These are phyloP conservation scores for Lachnellula willkommii DNA, from an alignment of 2,329 filamentous ascomycete genomes.

Conservation along the genomic window DNA sequence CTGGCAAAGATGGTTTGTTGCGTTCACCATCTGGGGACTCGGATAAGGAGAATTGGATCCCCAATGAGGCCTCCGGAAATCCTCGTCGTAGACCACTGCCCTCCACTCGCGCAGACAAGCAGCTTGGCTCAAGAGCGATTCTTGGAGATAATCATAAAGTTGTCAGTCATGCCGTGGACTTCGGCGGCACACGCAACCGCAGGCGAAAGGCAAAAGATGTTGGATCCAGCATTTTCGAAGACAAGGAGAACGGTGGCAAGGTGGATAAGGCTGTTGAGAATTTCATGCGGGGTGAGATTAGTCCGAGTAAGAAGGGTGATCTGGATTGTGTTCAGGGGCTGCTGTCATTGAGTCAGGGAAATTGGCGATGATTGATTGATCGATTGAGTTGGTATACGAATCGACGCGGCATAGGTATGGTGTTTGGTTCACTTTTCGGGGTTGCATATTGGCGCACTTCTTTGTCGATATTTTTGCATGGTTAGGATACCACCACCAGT, in stretches of 20 bases:
- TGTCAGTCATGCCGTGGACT: slow-evolving; percentile 21
- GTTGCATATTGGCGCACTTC: slow-evolving; percentile 9
- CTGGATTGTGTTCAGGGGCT: slow-evolving; percentile 87
- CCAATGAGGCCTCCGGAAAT: slow-evolving; percentile 44
- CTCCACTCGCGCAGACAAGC: slow-evolving; percentile 24
- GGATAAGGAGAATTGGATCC: slow-evolving; percentile 91
- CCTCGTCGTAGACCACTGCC: slow-evolving; percentile 30
- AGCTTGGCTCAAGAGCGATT: slow-evolving; percentile 16
- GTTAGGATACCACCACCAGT: slow-evolving; percentile 18
- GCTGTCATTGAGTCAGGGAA: slow-evolving; percentile 83
- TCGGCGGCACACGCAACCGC: slow-evolving; percentile 18
- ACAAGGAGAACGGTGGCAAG: slow-evolving; percentile 32
- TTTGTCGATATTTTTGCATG: slow-evolving; percentile 11
- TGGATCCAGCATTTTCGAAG: slow-evolving; percentile 49
- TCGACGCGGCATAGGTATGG: background rate
- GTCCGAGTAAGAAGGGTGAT: slow-evolving; percentile 70
- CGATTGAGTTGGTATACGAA: background rate
- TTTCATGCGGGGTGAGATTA: slow-evolving; percentile 65
- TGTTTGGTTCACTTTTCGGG: slow-evolving; percentile 1
- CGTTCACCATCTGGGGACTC: slow-evolving; percentile 63
- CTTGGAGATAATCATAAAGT: slow-evolving; percentile 26
- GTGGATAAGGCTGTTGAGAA: slow-evolving; percentile 60
- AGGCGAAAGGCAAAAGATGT: slow-evolving; percentile 20
- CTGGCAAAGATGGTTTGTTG: slow-evolving; percentile 35
- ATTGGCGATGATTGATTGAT: slow-evolving; percentile 54